Percentiles rank a stretch among this genome's conserved stretches.
Evolutionary conservation across 345 rosid genomes (phyloP).

Genomic region (Eucalyptus tenuipes): DNA sequence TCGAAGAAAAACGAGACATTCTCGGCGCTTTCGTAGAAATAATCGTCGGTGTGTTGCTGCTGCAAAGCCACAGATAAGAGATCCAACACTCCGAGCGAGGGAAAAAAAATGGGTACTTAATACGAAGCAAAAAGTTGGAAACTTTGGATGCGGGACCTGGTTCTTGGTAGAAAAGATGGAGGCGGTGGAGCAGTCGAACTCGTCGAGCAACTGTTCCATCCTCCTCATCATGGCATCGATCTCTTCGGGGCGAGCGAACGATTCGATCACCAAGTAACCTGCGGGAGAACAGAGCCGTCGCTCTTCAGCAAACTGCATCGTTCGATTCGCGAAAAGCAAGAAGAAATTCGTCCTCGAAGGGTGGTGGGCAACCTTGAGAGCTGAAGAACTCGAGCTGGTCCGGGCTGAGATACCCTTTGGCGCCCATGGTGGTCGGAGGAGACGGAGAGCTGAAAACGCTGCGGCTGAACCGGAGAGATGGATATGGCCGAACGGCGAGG

Average conservation of each 20-base stretch:
- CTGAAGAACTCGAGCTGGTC: conserved; percentile 54
- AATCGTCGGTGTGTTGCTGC: conserved; percentile 49
- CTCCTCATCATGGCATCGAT: conserved; percentile 52
- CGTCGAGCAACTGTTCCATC: conserved; percentile 49
- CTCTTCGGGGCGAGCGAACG: conserved; percentile 55
- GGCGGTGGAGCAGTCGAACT: conserved; percentile 48
- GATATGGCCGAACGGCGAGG: not conserved
- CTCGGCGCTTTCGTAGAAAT: conserved; percentile 85
- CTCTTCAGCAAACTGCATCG: not conserved
- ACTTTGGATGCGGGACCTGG: conserved; percentile 30
- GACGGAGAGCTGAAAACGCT: not conserved
- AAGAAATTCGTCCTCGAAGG: not conserved
- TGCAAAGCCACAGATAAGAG: not conserved
- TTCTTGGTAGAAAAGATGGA: conserved; percentile 87
- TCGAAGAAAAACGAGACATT: conserved; percentile 91
- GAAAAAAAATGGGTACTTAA: not conserved
- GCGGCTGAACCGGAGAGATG: not conserved
- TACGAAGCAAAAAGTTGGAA: not conserved
- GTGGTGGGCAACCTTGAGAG: conserved; percentile 29
- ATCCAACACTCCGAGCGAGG: not conserved
- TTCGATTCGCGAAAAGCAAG: not conserved
- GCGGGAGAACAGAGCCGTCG: not conserved
- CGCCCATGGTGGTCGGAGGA: conserved; percentile 25
- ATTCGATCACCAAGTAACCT: conserved; percentile 79
- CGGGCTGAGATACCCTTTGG: conserved; percentile 32